Conservation (phyloP, 2,329 filamentous ascomycete genomes). For the Fusarium miscanthi region DNA sequence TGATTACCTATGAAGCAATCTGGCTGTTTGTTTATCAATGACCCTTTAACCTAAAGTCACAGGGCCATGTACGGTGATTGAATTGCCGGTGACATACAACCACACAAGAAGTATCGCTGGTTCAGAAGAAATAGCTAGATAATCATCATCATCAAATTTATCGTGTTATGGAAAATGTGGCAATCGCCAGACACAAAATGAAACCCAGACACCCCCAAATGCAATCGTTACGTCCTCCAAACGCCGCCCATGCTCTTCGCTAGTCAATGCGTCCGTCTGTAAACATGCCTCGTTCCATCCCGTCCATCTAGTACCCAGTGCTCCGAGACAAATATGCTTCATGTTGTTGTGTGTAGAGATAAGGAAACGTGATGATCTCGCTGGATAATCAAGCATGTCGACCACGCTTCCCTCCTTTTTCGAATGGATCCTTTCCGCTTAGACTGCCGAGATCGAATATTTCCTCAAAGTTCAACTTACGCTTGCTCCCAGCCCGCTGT, state of each 20-base stretch:
- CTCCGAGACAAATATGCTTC: slow-evolving; percentile 34
- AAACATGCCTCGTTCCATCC: slow-evolving; percentile 48
- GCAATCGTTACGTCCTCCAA: slow-evolving; percentile 49
- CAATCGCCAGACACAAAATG: slow-evolving; percentile 33
- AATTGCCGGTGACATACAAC: neutral
- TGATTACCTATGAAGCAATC: neutral
- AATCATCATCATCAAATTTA: slow-evolving; percentile 20
- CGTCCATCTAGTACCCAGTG: slow-evolving; percentile 43
- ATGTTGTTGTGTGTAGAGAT: slow-evolving; percentile 18
- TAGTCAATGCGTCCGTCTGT: slow-evolving; percentile 51
- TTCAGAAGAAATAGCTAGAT: neutral
- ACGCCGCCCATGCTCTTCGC: slow-evolving; percentile 53
- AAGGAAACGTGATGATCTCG: slow-evolving; percentile 1
- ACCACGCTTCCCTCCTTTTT: slow-evolving; percentile 61
- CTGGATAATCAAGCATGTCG: slow-evolving; percentile 55
- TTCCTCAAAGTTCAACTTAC: slow-evolving; percentile 78
- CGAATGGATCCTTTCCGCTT: slow-evolving; percentile 70
- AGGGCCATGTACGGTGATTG: neutral
- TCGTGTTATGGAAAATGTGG: slow-evolving; percentile 35
- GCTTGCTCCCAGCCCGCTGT: slow-evolving; percentile 75
- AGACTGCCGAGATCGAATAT: slow-evolving; percentile 76
- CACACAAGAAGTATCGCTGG: neutral
- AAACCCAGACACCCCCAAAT: slow-evolving; percentile 43
- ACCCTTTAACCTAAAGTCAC: neutral
- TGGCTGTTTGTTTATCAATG: neutral